Base-by-base conservation (phyloP, 2,329 filamentous ascomycete species). In the Aspergillus neoniger region DNA sequence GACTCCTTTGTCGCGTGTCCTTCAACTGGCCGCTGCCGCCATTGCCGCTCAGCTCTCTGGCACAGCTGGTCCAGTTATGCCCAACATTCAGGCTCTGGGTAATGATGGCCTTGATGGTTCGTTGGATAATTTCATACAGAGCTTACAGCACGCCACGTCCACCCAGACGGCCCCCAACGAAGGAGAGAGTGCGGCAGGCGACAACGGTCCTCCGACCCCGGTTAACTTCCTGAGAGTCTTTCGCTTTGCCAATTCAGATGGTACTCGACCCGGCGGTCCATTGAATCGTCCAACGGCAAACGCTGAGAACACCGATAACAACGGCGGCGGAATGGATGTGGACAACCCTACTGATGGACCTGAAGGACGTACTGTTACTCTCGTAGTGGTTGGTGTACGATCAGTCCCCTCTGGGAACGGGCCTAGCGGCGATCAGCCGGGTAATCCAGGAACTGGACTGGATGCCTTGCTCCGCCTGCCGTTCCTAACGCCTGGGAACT, bases 221-320 rank as follows among this genome's bases (percentile, higher is more conserved):
- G 78, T 89, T 61, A 89, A 89, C 70, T 89, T 89, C 72, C 84
- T 89, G 73, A 80, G 87, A 59, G 88, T 89, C 74, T 90, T 90
- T 72, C 80, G 87, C 50, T 89, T 90, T 73, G 85, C 85, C 51
- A 84, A 86, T 57, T 80, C 82, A 8, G 76, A 79, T 25, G 66
- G 71, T 54, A 62, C 72, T 17, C 58, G 69, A n/a, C 64, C 64
- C 32, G 48, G 71, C 4, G 66, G 64, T n/a, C 55, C 63, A 4
- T 32, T 67, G 49, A 64, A 62, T 44, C 69, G 67, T 53, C 64
- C 70, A 62, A 54, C 69, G 58, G 66, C 67, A 30, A 67, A 68
- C 38, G 49, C 68, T 15, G 68, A 71, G 36, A 65, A 71, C 41
- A 61, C 58, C 47, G 68, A 70, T 41, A 61, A 67, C 28, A 57